Evolutionary conservation across 768 basidiomycete species (phyloP), one percentile per base, ranked within the genome.

Genomic region (Psilocybe sp.): DNA sequence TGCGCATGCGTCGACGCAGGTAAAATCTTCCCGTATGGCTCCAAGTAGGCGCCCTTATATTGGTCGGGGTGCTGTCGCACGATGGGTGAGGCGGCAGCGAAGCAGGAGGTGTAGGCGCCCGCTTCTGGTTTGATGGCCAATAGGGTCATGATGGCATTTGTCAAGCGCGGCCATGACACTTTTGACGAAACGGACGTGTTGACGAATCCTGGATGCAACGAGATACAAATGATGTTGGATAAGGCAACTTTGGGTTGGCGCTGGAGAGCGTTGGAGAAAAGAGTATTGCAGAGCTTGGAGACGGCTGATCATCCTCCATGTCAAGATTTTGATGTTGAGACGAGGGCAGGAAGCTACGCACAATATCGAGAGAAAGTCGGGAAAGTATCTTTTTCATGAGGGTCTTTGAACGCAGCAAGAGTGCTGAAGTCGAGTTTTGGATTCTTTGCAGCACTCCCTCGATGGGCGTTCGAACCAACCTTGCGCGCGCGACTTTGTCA

Each of bases 241-340:
- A 57, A 62, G 32, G 48, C 51, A 16, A 80, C 61, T 13, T 58
- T 69, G 10, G 66, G 34, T 33, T 18, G 67, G 43, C 57, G 66
- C 45, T 81, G 79, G 15, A 83, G 63, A 51, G 76, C 72, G n/a
- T 67, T 69, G 2, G 68, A 68, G 36, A 70, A 79, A 6, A 81
- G 66, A n/a, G 73, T 54, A 40, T 68, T 69, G 7, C 72, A 69
- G 23, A 82, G 64, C 56, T 82, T 82, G 18, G 77, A 69, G 28
- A 72, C 56, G 0, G 55, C 80, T 80, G 37, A 12, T 19, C 13
- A 42, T n/a, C 9, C 13, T 11, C 10, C 34, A 9, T 34, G 6
- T 49, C 23, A 33, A 9, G 2, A 20, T 44, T 6, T 1, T 10
- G 9, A 23, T 32, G 34, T 32, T 23, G n/a, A 10, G 14, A 20